Base-by-base conservation (phyloP, 1,284 basidiomycete genomes). In the Termitomyces sp. region DNA sequence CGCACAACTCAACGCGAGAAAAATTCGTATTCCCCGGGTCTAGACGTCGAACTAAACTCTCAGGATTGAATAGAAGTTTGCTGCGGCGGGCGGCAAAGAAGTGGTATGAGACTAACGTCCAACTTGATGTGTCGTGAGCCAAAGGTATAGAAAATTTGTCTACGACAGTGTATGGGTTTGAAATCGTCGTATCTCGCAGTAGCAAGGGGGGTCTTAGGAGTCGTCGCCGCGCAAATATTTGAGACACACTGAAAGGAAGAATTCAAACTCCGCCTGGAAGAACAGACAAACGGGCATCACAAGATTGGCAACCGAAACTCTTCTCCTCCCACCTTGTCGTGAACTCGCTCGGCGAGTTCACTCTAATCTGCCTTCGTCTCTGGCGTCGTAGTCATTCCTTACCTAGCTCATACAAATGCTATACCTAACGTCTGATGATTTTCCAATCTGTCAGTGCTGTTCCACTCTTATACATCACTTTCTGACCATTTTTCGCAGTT, bases 351-450 rank as follows among this genome's bases (percentile, higher is more conserved):
- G 44, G 57, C 56, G 57, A 45, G 57, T 49, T 57, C 54, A 44
- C 47, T 37, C 8, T 13, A 26, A 31, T 39, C 46, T 41, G 19
- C 28, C 58, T 54, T 60, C 60, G 57, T 60, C 54, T 60, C 60
- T 63, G 65, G 63, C 64, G 63, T 66, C 64, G 57, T 62, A 61
- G 64, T 62, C 68, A 53, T 57, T 69, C 64, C 31, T 66, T 67
- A 62, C 57, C 54, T 56, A 60, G 48, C 43, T 48, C 44, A 31
- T 26, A 53, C 64, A 63, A 60, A 84, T 83, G 81, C 72, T 83
- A 60, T 86, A 90, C 73, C 75, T 90, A 57, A 90, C 88, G 45
- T 83, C 86, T 57, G 87, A 89, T 76, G 78, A 81, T 67, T 88
- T 89, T 70, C 83, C 85, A 61, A 75, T 91, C 63, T 90, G 86